Evolutionary conservation across 225 moss, liverwort and hornwort genomes (phyloP).

Genomic region (Marchantia polymorpha): DNA sequence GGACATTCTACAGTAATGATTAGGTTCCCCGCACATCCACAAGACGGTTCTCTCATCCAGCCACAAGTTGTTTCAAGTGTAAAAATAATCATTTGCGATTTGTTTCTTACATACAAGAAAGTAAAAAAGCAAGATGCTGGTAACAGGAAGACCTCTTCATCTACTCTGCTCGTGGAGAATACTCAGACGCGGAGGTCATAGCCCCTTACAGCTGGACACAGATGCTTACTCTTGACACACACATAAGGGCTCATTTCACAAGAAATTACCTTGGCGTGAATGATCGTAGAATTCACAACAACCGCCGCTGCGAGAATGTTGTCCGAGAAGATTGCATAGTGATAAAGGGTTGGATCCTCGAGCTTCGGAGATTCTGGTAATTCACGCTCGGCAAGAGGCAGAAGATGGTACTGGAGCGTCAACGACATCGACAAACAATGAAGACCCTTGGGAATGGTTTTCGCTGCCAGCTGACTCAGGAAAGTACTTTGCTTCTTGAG

Average conservation of each 20-base stretch:
- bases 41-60: neutral
- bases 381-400: conserved; percentile 27
- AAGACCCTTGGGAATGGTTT: conserved; percentile 50
- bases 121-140: no score
- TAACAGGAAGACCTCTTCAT: no score
- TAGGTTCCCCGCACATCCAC: neutral
- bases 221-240: no score
- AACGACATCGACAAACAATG: conserved; percentile 53
- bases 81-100: no score
- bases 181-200: no score
- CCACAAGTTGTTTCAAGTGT: no score
- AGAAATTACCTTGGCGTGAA: conserved; percentile 36
- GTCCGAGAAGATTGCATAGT: conserved; percentile 53
- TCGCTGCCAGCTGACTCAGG: conserved; percentile 54
- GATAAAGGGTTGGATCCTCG: conserved; percentile 45
- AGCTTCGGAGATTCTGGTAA: conserved; percentile 42
- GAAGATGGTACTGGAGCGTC: conserved; percentile 40
- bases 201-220: no score
- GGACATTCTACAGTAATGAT: neutral
- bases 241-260: neutral
- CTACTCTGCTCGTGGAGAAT: no score
- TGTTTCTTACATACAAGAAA: no score
- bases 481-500: conserved; percentile 54
- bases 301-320: conserved; percentile 51
- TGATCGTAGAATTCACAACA: conserved; percentile 50